Percentiles rank a stretch among this genome's conserved stretches.
These are phyloP conservation scores for Podila horticola DNA, from an alignment of 192 early-diverging fungal genomes.

Conservation along the genomic window DNA sequence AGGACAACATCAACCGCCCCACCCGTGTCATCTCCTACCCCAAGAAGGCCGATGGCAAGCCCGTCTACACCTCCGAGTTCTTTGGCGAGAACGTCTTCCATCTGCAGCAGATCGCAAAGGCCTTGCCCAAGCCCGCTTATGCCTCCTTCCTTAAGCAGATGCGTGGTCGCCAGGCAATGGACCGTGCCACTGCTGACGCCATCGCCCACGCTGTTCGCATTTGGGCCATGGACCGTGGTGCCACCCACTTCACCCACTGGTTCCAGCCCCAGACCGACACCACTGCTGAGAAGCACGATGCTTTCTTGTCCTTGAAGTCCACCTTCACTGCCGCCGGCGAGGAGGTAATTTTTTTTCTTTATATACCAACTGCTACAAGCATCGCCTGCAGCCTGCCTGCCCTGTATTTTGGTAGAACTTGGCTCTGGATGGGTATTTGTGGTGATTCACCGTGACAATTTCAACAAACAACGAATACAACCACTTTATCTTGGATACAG, in stretches of 20 bases:
- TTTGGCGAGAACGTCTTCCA: conserved; percentile 96
- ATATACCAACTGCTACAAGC: background rate
- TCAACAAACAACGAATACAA: background rate
- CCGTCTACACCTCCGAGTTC: conserved; percentile 87
- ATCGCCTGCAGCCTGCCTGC: no score
- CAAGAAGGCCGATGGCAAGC: conserved; percentile 69
- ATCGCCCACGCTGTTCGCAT: conserved; percentile 98
- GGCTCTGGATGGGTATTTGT: background rate
- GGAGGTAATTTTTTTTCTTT: conserved; percentile 65
- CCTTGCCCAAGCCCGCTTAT: conserved; percentile 96
- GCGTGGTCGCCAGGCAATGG: conserved; percentile 87
- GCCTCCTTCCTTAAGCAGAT: conserved; percentile 94
- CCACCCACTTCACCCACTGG: conserved; percentile 99
- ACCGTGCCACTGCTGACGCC: conserved; percentile 95
- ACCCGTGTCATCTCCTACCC: conserved; percentile 86
- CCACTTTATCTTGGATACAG: background rate
- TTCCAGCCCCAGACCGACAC: conserved; percentile 99
- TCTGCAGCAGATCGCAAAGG: conserved; percentile 86
- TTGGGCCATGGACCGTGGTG: conserved; percentile 98
- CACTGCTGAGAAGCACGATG: conserved; percentile 99
- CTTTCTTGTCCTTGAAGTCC: conserved; percentile 92
- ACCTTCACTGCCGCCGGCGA: conserved; percentile 85
- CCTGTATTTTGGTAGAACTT: background rate
- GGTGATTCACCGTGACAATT: background rate
- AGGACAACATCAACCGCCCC: conserved; percentile 66